A percentile compares a stretch with the other conserved stretches of the same genome.
Evolutionary conservation across 306 rosid genomes (phyloP).

Genomic region (Inga laurina): DNA sequence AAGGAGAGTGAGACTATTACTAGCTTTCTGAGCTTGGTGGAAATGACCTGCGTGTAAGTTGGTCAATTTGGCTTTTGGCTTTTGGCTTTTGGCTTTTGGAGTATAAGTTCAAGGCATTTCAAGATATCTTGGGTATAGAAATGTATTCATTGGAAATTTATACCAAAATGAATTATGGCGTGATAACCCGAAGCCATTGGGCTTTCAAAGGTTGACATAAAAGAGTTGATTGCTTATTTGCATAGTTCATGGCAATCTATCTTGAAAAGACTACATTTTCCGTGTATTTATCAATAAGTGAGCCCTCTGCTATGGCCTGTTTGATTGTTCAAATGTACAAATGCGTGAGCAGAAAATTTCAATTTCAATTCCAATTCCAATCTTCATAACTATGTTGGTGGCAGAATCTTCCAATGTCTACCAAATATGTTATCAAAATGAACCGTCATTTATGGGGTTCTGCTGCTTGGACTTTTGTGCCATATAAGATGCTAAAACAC

Average conservation of each 20-base stretch:
- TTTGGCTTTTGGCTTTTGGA: neutral
- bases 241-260: neutral
- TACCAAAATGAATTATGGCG: neutral
- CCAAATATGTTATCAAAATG: conserved; percentile 9
- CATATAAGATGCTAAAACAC: neutral
- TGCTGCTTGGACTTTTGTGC: neutral
- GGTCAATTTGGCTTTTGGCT: neutral
- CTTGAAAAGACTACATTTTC: neutral
- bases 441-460: neutral
- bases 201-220: neutral
- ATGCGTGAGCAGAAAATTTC: neutral
- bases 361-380: neutral
- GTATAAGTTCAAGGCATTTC: neutral
- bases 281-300: neutral
- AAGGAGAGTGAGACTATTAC: neutral
- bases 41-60: neutral
- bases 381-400: neutral
- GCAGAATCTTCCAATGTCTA: neutral
- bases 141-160: neutral
- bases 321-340: neutral
- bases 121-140: neutral
- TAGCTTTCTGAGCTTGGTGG: neutral
- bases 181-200: neutral
- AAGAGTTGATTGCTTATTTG: neutral
- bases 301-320: neutral